These are phyloP conservation scores for Artomyces pyxidatus DNA, from an alignment of 768 basidiomycete species.

Conservation along the genomic window DNA sequence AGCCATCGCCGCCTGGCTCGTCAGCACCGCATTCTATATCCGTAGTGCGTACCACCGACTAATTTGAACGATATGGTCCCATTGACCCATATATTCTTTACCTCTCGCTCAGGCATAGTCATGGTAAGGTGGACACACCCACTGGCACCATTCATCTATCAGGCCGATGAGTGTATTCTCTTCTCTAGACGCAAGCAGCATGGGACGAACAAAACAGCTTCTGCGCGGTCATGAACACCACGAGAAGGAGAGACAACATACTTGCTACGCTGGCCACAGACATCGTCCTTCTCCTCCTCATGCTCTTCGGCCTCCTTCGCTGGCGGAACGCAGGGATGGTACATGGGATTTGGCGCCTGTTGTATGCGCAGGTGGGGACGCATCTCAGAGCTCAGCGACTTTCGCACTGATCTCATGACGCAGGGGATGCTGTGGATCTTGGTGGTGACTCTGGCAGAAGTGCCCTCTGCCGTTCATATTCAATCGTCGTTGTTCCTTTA, in stretches of 20 bases:
- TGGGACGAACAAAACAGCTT: background rate
- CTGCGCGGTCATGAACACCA: conserved; percentile 1
- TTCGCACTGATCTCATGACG: background rate
- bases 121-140: too few relatives aligned
- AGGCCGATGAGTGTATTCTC: background rate
- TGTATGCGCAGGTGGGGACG: conserved; percentile 7
- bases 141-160: background rate
- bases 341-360: conserved; percentile 9
- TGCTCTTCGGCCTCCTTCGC: conserved; percentile 10
- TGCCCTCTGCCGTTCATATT: conserved; percentile 6
- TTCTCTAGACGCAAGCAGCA: background rate
- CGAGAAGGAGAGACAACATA: background rate
- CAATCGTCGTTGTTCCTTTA: background rate
- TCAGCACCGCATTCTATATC: conserved; percentile 4
- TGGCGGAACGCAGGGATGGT: conserved; percentile 6
- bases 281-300: conserved; percentile 4
- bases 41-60: conserved; percentile 8
- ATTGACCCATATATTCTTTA: background rate
- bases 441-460: conserved; percentile 11
- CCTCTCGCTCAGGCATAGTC: background rate
- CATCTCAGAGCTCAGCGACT: background rate
- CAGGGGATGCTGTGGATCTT: conserved; percentile 11
- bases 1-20: conserved; percentile 3
- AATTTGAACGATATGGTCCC: background rate
- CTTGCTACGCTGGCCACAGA: conserved; percentile 7